Evolutionary conservation across 2,329 filamentous ascomycete genomes (phyloP).

Genomic region (Xylariaceae sp.): DNA sequence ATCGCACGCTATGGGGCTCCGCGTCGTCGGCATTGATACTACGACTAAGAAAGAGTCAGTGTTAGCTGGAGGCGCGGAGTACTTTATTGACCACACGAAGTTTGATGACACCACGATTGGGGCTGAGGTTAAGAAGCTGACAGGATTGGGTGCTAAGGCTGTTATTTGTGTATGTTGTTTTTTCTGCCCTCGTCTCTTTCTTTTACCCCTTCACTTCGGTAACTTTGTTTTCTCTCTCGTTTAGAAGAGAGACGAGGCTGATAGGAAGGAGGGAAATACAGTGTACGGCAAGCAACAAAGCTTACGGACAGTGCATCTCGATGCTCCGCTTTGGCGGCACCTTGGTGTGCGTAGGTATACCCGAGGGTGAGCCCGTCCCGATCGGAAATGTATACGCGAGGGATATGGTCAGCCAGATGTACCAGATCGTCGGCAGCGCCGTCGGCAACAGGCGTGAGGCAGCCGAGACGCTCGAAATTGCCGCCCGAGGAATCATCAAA

Average conservation of each 20-base stretch:
- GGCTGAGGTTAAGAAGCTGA: slow-evolving; percentile 16
- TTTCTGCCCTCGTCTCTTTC: background rate
- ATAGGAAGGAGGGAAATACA: background rate
- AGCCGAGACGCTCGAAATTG: slow-evolving; percentile 13
- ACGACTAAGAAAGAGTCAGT: slow-evolving; percentile 10
- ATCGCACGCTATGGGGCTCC: slow-evolving; percentile 11
- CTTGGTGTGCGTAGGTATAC: slow-evolving; percentile 18
- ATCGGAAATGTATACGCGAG: slow-evolving; percentile 10
- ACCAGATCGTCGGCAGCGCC: slow-evolving; percentile 8
- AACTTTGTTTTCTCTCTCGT: no score
- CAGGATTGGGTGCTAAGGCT: slow-evolving; percentile 14
- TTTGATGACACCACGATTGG: slow-evolving; percentile 11
- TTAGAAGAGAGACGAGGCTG: no score
- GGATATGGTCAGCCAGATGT: slow-evolving; percentile 1
- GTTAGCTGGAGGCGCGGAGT: slow-evolving; percentile 14
- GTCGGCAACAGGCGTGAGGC: slow-evolving; percentile 19
- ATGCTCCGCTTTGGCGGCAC: slow-evolving; percentile 16
- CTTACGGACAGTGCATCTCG: slow-evolving; percentile 12
- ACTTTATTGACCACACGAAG: slow-evolving; percentile 16
- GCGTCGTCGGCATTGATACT: slow-evolving; percentile 18
- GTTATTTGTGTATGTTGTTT: slow-evolving; percentile 11
- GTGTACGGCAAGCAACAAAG: slow-evolving; percentile 14
- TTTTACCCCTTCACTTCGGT: background rate
- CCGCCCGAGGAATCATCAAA: slow-evolving; percentile 13
- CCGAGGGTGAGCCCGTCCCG: slow-evolving; percentile 12